Base-by-base conservation (phyloP, 2,329 filamentous ascomycete species). In the Cytospora piceae region DNA sequence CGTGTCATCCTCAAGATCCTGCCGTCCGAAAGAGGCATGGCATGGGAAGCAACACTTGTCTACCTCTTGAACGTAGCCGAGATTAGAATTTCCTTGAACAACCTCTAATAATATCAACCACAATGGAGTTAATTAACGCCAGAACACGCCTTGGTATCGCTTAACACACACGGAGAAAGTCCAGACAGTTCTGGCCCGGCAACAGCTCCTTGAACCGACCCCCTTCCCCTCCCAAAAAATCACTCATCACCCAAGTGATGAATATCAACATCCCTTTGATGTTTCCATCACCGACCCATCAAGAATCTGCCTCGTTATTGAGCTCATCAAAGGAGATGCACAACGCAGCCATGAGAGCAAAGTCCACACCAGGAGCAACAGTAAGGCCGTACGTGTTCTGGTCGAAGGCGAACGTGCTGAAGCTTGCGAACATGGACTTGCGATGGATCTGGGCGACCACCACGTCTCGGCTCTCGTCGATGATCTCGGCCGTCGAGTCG, bases 281-380 rank as follows among this genome's bases (percentile, higher is more conserved):
- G 17, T 42, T 20, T 20, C 15, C 14, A 20, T 22, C 9, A 8
- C 42, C 42, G n/a, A 9, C n/a, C 42, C 66, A 66, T 60, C 8
- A 58, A 22, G 42, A n/a, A 4, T n/a, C 5, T 22, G 51, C 64
- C 63, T 85, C 81, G 57, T 87, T 85, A 65, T 88, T 84, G 78
- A 83, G 84, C 81, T 91, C 88, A 69, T 91, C 89, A 67, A 91
- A 77, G 67, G 84, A 87, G 61, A 92, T 87, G 72, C 87, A 91
- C 71, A 91, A 78, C 14, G 88, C 89, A 0, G 82, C 85, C 69
- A 91, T 83, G 56, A 91, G 72, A 4, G 86, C 83, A 75, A 90
- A 81, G 71, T 92, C 89, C 8, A 90, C 85, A 20, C 85, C 85
- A 0, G 88, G 86, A 1, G 87, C 87, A 7, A 91, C 81, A 0